Evolutionary conservation across 2,329 filamentous ascomycete genomes (phyloP).

Genomic region (Aspergillus brunneoviolaceus): DNA sequence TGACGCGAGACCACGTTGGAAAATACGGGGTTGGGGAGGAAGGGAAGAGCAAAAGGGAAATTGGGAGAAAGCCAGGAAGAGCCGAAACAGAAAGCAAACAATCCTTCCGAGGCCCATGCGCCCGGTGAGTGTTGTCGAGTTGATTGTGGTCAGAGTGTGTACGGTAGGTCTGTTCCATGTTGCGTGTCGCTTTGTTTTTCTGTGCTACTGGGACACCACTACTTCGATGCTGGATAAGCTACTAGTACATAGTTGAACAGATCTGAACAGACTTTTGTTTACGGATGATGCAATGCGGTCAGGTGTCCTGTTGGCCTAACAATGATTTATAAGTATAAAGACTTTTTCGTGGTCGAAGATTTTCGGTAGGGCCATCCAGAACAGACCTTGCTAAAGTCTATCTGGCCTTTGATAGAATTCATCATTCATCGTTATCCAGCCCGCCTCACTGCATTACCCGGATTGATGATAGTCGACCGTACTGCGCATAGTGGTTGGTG

Average conservation of each 20-base stretch:
- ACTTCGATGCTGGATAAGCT: background rate
- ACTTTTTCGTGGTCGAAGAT: background rate
- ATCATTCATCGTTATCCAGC: background rate
- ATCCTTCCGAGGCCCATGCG: background rate
- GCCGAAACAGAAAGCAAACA: background rate
- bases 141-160: background rate
- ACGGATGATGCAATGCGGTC: background rate
- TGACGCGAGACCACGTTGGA: conserved; percentile 1
- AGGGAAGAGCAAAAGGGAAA: background rate
- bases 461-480: background rate
- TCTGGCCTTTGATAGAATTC: background rate
- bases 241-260: too few species aligned
- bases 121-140: background rate
- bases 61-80: background rate
- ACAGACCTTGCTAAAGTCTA: background rate
- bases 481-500: background rate
- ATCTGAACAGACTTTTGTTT: background rate
- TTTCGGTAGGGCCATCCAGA: background rate
- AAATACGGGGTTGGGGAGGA: background rate
- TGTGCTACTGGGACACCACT: background rate
- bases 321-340: background rate
- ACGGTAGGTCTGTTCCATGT: background rate
- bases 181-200: background rate
- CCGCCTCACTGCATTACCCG: background rate
- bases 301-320: background rate